phyloP scores from a whole-genome alignment of 148 eudicot genomes.

The Cornus kousa region DNA sequence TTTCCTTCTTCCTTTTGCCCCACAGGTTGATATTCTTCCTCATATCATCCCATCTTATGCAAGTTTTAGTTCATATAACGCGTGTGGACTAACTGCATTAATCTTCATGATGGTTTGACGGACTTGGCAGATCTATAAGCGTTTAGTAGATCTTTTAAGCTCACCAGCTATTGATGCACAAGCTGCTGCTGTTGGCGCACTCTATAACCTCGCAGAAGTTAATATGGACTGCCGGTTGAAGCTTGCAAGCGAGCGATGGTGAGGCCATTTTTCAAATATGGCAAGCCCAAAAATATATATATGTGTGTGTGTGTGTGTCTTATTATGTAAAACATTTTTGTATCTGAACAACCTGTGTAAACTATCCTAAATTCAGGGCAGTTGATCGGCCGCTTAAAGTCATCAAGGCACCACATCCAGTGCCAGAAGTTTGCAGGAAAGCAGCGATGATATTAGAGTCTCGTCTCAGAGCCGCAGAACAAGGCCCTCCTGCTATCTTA shows the following conservation, averaged over 20 bases:
- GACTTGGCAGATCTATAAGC: constrained; percentile 70
- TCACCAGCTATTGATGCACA: constrained; percentile 78
- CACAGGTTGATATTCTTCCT: constrained; percentile 53
- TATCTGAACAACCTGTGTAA: background rate
- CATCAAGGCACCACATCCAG: constrained; percentile 79
- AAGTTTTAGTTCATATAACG: background rate
- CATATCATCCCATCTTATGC: constrained; percentile 1
- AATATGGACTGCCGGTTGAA: constrained; percentile 90
- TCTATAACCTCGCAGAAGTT: constrained; percentile 86
- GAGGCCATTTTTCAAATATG: constrained; percentile 3
- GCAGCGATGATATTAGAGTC: constrained; percentile 79
- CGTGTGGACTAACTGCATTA: background rate
- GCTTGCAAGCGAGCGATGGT: constrained; percentile 94
- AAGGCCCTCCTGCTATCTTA: constrained; percentile 66
- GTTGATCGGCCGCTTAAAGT: constrained; percentile 81
- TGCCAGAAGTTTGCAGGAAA: constrained; percentile 85
- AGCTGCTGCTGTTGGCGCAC: constrained; percentile 92
- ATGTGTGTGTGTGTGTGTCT: too few relatives aligned
- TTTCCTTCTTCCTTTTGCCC: constrained; percentile 78
- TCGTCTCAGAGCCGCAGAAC: constrained; percentile 92
- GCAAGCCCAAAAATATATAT: background rate
- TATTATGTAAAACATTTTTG: background rate
- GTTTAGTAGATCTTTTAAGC: constrained; percentile 85
- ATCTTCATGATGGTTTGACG: background rate
- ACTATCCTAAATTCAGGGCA: constrained; percentile 55